Conservation (phyloP, 495 filamentous ascomycete species). For the Bombardia bombarda region DNA sequence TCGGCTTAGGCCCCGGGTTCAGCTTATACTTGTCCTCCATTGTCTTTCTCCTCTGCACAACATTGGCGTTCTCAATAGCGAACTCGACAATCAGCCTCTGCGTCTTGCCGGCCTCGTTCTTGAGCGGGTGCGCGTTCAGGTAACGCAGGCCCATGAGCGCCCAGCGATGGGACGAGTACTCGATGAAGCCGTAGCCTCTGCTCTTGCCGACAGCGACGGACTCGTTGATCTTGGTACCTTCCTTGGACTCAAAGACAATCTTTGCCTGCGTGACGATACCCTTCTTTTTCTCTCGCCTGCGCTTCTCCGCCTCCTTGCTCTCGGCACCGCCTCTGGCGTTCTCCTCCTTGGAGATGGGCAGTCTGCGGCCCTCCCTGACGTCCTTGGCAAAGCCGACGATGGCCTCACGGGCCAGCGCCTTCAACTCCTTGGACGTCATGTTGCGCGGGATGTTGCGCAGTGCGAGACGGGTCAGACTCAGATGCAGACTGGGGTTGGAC, state of each 20-base stretch:
- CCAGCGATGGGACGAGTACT: conserved; percentile 89
- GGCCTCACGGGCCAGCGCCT: conserved; percentile 79
- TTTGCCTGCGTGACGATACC: conserved; percentile 95
- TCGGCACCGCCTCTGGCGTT: conserved; percentile 64
- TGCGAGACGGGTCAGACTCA: conserved; percentile 87
- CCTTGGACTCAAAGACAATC: conserved; percentile 78
- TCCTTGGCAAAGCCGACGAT: conserved; percentile 91
- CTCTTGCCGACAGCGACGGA: conserved; percentile 66
- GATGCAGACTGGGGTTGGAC: conserved; percentile 79
- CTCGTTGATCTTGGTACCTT: conserved; percentile 73
- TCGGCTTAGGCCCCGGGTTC: conserved; percentile 13
- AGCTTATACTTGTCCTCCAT: conserved; percentile 57
- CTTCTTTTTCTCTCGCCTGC: conserved; percentile 72
- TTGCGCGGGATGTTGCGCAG: conserved; percentile 86
- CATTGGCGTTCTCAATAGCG: conserved; percentile 96
- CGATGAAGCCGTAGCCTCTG: conserved; percentile 94
- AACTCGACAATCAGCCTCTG: conserved; percentile 86
- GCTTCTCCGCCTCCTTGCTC: conserved; percentile 69
- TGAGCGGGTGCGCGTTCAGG: conserved; percentile 76
- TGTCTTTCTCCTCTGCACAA: conserved; percentile 70
- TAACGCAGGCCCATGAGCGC: conserved; percentile 92
- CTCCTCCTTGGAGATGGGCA: conserved; percentile 82
- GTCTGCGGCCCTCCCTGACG: conserved; percentile 62
- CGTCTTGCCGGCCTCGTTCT: conserved; percentile 39
- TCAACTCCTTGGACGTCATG: conserved; percentile 80